Percentiles rank a stretch among this genome's conserved stretches.
Evolutionary conservation across 176 grass and related monocot genomes (phyloP).

Genomic region (Cymbopogon citratus): DNA sequence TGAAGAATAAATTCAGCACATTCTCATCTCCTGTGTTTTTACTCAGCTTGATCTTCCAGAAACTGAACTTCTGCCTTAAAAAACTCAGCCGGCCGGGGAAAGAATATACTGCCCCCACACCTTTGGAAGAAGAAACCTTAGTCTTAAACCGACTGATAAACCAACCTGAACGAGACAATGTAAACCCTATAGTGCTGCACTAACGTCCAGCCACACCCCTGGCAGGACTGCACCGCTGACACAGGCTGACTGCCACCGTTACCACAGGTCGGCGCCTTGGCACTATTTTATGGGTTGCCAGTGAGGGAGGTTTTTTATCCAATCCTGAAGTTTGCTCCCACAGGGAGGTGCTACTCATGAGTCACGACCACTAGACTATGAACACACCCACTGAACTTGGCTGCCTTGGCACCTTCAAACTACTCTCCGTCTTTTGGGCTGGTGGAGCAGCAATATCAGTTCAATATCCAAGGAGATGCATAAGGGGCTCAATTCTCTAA

Average conservation of each 20-base stretch:
- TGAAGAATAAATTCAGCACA: neutral
- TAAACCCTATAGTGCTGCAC: neutral
- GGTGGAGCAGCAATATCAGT: neutral
- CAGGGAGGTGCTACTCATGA: neutral
- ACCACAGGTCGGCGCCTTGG: neutral
- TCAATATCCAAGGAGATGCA: neutral
- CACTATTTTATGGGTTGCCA: neutral
- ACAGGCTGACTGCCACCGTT: neutral
- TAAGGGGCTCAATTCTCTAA: neutral
- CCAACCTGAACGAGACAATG: no score
- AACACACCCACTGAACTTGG: neutral
- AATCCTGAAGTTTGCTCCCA: neutral
- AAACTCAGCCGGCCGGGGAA: neutral
- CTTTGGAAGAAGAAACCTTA: neutral
- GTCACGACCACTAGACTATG: neutral
- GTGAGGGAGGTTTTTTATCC: neutral
- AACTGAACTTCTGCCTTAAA: neutral
- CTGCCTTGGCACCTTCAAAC: neutral
- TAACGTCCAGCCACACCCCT: neutral
- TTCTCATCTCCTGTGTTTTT: neutral
- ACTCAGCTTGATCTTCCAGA: neutral
- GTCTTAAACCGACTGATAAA: neutral
- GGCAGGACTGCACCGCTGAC: neutral
- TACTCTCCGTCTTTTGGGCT: neutral
- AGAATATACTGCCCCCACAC: neutral